Percentiles rank a stretch among this genome's conserved stretches.
These are phyloP conservation scores for Solanum arcanum DNA, from an alignment of 257 asterid species.

Conservation along the genomic window DNA sequence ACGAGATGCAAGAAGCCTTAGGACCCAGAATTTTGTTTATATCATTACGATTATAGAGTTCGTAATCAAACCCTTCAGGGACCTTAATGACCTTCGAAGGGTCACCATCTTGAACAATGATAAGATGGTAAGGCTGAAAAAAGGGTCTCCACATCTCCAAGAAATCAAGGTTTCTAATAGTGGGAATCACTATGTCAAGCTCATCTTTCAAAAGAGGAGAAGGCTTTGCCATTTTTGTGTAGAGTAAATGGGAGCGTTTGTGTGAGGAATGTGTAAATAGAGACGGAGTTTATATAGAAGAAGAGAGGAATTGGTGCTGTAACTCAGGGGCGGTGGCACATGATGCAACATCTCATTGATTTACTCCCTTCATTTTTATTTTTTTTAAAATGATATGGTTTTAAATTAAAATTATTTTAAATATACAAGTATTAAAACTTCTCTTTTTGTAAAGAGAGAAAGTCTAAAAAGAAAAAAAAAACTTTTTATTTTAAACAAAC, in stretches of 20 bases:
- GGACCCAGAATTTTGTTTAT: conserved; percentile 58
- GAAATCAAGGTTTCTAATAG: conserved; percentile 66
- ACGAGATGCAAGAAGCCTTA: conserved; percentile 65
- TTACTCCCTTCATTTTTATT: not conserved
- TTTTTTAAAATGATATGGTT: too few relatives aligned
- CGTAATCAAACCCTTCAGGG: conserved; percentile 64
- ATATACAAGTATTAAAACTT: too few relatives aligned
- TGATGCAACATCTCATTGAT: not conserved
- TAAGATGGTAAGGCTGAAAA: conserved; percentile 55
- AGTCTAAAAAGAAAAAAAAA: too few relatives aligned
- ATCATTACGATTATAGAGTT: conserved; percentile 57
- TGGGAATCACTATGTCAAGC: conserved; percentile 64
- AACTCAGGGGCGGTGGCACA: not conserved
- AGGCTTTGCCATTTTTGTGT: conserved; percentile 18
- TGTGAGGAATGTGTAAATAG: not conserved
- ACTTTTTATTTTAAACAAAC: too few relatives aligned
- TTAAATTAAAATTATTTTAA: too few relatives aligned
- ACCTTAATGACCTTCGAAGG: conserved; percentile 51
- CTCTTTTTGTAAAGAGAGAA: too few relatives aligned
- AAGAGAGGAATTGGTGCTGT: not conserved
- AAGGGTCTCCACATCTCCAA: conserved; percentile 74
- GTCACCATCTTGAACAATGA: conserved; percentile 72
- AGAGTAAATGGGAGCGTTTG: not conserved
- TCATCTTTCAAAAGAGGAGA: conserved; percentile 44
- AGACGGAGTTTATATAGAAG: not conserved